Percentiles rank a stretch among this genome's conserved stretches.
These are phyloP conservation scores for Talaromyces sp. DNA, from an alignment of 2,329 filamentous ascomycete species.

Conservation along the genomic window DNA sequence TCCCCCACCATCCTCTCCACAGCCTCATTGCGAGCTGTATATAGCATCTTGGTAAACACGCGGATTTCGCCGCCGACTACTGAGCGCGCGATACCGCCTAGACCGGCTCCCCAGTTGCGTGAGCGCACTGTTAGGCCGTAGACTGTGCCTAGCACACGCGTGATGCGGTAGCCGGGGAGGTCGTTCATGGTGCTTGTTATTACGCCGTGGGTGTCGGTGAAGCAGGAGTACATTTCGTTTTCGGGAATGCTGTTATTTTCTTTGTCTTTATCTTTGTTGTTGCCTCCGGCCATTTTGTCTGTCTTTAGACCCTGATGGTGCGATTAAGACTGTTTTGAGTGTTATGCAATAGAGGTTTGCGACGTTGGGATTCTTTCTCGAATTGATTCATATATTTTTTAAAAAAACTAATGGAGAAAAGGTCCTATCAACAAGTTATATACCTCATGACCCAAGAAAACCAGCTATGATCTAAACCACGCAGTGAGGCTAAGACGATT, in stretches of 20 bases:
- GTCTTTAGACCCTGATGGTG: no score
- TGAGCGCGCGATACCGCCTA: conserved; percentile 54
- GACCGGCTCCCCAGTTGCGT: conserved; percentile 54
- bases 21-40: conserved; percentile 56
- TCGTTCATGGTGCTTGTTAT: conserved; percentile 62
- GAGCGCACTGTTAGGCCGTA: conserved; percentile 55
- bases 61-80: conserved; percentile 55
- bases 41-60: conserved; percentile 57
- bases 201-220: conserved; percentile 57
- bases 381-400: neutral
- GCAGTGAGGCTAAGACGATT: neutral
- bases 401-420: no score
- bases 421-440: no score
- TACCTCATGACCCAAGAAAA: neutral
- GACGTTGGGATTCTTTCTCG: neutral
- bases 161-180: conserved; percentile 56
- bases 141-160: conserved; percentile 54
- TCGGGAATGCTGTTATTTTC: neutral
- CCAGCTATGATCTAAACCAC: neutral
- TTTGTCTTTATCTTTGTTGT: neutral
- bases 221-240: conserved; percentile 39
- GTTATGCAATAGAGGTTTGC: no score
- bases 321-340: no score
- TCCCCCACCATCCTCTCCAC: conserved; percentile 53
- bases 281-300: neutral